Conservation (phyloP, 441 rosid species). For the Populus hybrid region DNA sequence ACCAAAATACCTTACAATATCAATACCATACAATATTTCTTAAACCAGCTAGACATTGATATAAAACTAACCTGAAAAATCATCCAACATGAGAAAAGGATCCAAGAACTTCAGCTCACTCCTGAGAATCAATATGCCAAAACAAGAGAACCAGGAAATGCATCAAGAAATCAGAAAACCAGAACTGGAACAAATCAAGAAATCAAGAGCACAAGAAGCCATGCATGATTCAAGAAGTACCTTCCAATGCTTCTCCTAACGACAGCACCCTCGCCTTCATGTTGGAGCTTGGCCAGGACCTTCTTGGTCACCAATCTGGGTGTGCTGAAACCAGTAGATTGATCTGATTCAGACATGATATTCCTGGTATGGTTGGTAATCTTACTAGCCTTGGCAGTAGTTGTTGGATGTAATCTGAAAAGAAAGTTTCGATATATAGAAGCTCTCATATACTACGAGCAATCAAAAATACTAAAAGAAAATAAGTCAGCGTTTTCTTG, state of each 20-base stretch:
- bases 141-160: not conserved
- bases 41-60: not conserved
- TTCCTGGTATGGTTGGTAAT: not conserved
- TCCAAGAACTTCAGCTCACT: slow-evolving; percentile 64
- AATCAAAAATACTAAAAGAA: too few relatives aligned
- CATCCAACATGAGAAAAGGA: slow-evolving; percentile 86
- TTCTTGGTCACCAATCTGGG: slow-evolving; percentile 72
- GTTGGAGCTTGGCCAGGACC: slow-evolving; percentile 58
- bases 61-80: slow-evolving; percentile 52
- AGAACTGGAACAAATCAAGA: not conserved
- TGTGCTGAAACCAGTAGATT: slow-evolving; percentile 28
- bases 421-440: slow-evolving; percentile 19
- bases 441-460: slow-evolving; percentile 33
- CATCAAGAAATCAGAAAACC: not conserved
- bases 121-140: slow-evolving; percentile 38
- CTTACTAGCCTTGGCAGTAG: not conserved
- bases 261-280: slow-evolving; percentile 65
- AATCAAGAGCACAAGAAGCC: not conserved
- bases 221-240: slow-evolving; percentile 24
- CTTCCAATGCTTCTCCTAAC: slow-evolving; percentile 73
- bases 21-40: not conserved
- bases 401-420: slow-evolving; percentile 16
- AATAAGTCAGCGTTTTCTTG: not conserved
- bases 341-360: slow-evolving; percentile 56
- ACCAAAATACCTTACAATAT: not conserved